Percentiles rank a stretch among this genome's conserved stretches.
phyloP scores from a whole-genome alignment of 2,329 filamentous ascomycete genomes.

The Aspergillus sp. region DNA sequence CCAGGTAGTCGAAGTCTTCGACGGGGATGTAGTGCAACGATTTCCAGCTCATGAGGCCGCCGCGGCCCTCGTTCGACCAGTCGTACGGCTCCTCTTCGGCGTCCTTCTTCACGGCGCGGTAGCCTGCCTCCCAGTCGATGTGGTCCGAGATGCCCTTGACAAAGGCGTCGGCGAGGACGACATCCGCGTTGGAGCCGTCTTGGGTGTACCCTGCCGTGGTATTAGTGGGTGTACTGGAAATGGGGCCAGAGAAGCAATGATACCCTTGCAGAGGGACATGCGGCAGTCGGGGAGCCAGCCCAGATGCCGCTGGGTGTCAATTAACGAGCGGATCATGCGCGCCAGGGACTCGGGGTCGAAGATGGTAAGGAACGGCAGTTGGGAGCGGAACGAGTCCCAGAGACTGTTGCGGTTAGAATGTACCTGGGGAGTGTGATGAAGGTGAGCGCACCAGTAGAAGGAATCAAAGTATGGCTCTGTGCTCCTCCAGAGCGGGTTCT shows the following conservation, averaged over 20 bases:
- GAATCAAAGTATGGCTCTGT: slow-evolving; percentile 70
- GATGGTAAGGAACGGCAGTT: slow-evolving; percentile 67
- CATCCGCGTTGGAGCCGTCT: slow-evolving; percentile 70
- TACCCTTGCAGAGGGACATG: slow-evolving; percentile 66
- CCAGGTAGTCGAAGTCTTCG: slow-evolving; percentile 65
- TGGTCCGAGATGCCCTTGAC: slow-evolving; percentile 63
- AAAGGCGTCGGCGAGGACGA: slow-evolving; percentile 65
- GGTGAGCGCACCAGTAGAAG: slow-evolving; percentile 61
- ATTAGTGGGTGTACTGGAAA: background rate
- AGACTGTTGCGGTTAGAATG: slow-evolving; percentile 38
- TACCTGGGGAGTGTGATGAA: background rate
- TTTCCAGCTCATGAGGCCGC: slow-evolving; percentile 71
- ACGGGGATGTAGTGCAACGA: slow-evolving; percentile 67
- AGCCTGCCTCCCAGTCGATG: slow-evolving; percentile 67
- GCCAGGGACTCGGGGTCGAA: slow-evolving; percentile 62
- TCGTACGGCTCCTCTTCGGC: slow-evolving; percentile 68
- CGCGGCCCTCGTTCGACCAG: slow-evolving; percentile 68
- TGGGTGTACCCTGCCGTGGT: slow-evolving; percentile 60
- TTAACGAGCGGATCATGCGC: slow-evolving; percentile 66
- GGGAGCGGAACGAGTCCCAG: slow-evolving; percentile 69
- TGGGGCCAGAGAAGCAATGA: background rate
- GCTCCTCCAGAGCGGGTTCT: slow-evolving; percentile 66
- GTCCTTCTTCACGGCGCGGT: slow-evolving; percentile 67
- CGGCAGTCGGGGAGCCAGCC: slow-evolving; percentile 73
- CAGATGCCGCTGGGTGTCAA: slow-evolving; percentile 68